A percentile compares a stretch with the other conserved stretches of the same genome.
Conservation (phyloP, 2,329 filamentous ascomycete species). For the Cercospora zeina region DNA sequence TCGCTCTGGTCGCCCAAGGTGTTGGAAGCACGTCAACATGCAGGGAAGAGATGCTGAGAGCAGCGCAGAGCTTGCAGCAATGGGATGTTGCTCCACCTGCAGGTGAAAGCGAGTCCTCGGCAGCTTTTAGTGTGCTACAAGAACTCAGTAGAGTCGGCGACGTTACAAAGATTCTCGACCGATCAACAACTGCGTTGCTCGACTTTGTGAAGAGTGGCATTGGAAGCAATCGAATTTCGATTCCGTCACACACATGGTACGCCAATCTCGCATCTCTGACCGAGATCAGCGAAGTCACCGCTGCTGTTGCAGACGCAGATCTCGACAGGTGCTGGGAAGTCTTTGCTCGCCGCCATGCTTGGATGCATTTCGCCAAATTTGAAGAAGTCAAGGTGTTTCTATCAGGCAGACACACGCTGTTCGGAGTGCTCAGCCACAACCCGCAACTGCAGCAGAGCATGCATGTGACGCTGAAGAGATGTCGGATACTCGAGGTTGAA, state of each 20-base stretch:
- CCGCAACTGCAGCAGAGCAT: slow-evolving; percentile 61
- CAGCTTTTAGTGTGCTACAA: slow-evolving; percentile 79
- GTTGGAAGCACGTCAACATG: slow-evolving; percentile 55
- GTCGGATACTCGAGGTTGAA: slow-evolving; percentile 71
- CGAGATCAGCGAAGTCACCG: slow-evolving; percentile 77
- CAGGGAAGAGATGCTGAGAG: slow-evolving; percentile 25
- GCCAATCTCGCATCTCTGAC: slow-evolving; percentile 69
- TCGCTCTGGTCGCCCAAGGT: slow-evolving; percentile 71
- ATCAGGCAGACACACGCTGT: slow-evolving; percentile 77
- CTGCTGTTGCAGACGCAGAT: slow-evolving; percentile 59
- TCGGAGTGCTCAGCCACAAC: slow-evolving; percentile 75
- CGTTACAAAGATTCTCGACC: slow-evolving; percentile 16
- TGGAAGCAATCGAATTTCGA: not conserved
- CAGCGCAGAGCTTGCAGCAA: slow-evolving; percentile 71
- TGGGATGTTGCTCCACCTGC: slow-evolving; percentile 84
- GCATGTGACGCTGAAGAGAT: slow-evolving; percentile 62
- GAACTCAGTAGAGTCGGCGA: slow-evolving; percentile 52
- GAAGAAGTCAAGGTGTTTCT: slow-evolving; percentile 77
- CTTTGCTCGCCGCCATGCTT: slow-evolving; percentile 66
- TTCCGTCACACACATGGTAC: slow-evolving; percentile 32
- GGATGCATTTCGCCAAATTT: slow-evolving; percentile 69
- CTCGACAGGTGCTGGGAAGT: slow-evolving; percentile 62
- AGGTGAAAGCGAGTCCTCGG: slow-evolving; percentile 44
- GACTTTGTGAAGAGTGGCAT: slow-evolving; percentile 20
- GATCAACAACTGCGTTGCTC: slow-evolving; percentile 17